A percentile compares a stretch with the other conserved stretches of the same genome.
These are phyloP conservation scores for Phytopythium mirpurense DNA, from an alignment of 352 stramenopile genomes.

Conservation along the genomic window DNA sequence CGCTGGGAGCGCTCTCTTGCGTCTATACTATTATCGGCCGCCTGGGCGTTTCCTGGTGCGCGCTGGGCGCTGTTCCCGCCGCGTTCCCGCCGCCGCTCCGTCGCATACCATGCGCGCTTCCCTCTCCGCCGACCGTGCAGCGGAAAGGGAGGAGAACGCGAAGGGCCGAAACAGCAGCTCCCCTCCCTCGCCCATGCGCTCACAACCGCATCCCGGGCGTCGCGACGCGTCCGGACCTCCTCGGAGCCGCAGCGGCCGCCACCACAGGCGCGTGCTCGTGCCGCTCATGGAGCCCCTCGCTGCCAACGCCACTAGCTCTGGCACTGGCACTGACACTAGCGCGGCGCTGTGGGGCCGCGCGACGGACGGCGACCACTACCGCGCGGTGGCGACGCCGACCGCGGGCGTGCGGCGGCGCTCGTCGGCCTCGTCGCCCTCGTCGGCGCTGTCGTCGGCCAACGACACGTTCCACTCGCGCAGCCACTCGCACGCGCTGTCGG, in stretches of 20 bases:
- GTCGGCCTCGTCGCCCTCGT: background rate
- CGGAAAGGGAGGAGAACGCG: no score
- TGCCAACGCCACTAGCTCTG: no score
- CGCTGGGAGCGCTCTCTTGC: background rate
- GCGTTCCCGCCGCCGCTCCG: background rate
- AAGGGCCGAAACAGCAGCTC: no score
- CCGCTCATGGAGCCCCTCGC: no score
- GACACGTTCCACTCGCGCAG: conserved; percentile 16
- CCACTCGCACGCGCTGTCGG: conserved; percentile 41
- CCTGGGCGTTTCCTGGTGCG: no score
- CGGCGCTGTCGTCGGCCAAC: background rate
- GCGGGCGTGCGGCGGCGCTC: conserved; percentile 2
- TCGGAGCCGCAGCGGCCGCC: no score
- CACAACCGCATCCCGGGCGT: conserved; percentile 1
- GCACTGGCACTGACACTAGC: no score
- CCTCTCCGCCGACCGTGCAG: no score
- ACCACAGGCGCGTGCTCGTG: no score
- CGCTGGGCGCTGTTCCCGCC: background rate
- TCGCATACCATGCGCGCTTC: no score
- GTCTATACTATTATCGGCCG: no score
- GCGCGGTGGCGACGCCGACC: conserved; percentile 30
- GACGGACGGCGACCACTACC: conserved; percentile 15
- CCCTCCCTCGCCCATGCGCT: background rate
- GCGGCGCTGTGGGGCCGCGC: background rate
- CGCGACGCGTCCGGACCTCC: background rate